phyloP scores from a whole-genome alignment of 768 basidiomycete species.

The Calocybe cyanea region DNA sequence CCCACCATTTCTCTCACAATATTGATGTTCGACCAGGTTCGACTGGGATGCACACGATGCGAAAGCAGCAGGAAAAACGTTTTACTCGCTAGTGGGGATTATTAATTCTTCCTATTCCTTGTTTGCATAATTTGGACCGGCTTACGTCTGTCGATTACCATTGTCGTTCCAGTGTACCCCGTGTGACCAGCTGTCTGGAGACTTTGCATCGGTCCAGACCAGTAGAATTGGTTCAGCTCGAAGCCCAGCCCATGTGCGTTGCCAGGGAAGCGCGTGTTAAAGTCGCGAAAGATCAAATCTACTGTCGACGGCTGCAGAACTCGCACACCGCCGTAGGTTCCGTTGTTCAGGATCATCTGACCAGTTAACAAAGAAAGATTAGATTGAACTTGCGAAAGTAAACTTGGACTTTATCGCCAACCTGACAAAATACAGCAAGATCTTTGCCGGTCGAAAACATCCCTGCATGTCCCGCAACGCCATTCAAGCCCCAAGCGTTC shows the following conservation, averaged over 20 bases:
- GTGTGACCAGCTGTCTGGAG: slow-evolving; percentile 25
- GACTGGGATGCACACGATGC: slow-evolving; percentile 24
- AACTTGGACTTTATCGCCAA: too few species aligned
- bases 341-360: slow-evolving; percentile 28
- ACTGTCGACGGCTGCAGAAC: slow-evolving; percentile 23
- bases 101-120: neutral
- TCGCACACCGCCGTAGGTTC: slow-evolving; percentile 20
- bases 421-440: slow-evolving; percentile 25
- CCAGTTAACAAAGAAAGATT: too few species aligned
- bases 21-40: slow-evolving; percentile 26
- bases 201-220: slow-evolving; percentile 25
- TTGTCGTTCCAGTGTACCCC: slow-evolving; percentile 22
- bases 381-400: too few species aligned
- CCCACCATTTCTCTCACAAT: slow-evolving; percentile 21
- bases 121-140: neutral
- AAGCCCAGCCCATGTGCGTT: slow-evolving; percentile 25
- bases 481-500: slow-evolving; percentile 25
- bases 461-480: slow-evolving; percentile 25
- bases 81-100: slow-evolving; percentile 21
- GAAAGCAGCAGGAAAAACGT: slow-evolving; percentile 25
- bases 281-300: slow-evolving; percentile 25
- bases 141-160: slow-evolving; percentile 26
- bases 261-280: slow-evolving; percentile 23
- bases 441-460: slow-evolving; percentile 24
- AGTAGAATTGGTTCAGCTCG: slow-evolving; percentile 24